These are phyloP conservation scores for Naematelia encephala DNA, from an alignment of 768 basidiomycete species.

Conservation along the genomic window DNA sequence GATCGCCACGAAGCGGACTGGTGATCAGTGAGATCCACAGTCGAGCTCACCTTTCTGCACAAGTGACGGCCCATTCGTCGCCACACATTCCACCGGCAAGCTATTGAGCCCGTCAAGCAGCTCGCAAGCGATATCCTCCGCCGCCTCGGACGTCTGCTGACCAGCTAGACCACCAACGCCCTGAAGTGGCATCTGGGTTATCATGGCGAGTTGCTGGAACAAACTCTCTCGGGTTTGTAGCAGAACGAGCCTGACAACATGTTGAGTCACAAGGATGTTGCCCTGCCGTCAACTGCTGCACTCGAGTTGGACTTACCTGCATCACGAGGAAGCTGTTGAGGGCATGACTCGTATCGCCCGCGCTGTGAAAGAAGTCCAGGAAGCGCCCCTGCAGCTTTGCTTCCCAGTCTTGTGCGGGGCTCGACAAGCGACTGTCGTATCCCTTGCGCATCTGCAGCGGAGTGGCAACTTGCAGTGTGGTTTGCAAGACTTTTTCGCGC, in stretches of 20 bases:
- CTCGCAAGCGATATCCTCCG: conserved; percentile 43
- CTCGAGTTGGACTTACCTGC: conserved; percentile 21
- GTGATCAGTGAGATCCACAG: not conserved
- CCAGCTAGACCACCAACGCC: conserved; percentile 17
- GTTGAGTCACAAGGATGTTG: conserved; percentile 47
- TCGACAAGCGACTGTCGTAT: conserved; percentile 23
- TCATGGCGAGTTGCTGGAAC: conserved; percentile 29
- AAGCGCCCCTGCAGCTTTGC: conserved; percentile 30
- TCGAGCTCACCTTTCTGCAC: conserved; percentile 40
- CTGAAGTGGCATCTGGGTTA: conserved; percentile 31
- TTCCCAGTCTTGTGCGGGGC: conserved; percentile 36
- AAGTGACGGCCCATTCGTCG: conserved; percentile 46
- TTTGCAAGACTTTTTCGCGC: conserved; percentile 28
- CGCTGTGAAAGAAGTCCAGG: conserved; percentile 29
- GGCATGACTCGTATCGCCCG: conserved; percentile 26
- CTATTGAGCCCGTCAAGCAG: conserved; percentile 43
- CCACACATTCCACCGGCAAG: conserved; percentile 45
- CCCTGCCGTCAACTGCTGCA: conserved; percentile 17
- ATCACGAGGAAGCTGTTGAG: conserved; percentile 39
- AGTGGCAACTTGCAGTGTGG: conserved; percentile 23
- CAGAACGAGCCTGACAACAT: conserved; percentile 42
- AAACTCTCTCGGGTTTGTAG: conserved; percentile 40
- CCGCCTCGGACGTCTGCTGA: conserved; percentile 15
- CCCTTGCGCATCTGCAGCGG: conserved; percentile 25
- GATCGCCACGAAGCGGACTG: conserved; percentile 43